phyloP scores from a whole-genome alignment of 176 grass and related monocot species.

The Triticum dicoccoides region DNA sequence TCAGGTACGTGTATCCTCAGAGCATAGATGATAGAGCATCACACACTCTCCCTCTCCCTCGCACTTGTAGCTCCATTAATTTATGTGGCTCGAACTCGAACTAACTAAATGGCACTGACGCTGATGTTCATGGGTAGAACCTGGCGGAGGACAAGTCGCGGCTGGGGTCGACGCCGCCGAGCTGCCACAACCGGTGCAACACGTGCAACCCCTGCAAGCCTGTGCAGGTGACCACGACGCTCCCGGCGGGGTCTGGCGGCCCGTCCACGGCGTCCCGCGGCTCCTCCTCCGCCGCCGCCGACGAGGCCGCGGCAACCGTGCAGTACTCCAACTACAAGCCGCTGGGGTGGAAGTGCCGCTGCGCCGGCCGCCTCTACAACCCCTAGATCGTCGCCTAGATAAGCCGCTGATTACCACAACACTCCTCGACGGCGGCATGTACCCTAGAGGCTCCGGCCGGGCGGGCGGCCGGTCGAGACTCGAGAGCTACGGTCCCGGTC shows the following conservation, averaged over 20 bases:
- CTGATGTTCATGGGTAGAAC: conserved; percentile 8
- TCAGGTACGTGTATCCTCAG: conserved; percentile 30
- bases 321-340: conserved; percentile 97
- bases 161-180: conserved; percentile 89
- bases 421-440: background rate
- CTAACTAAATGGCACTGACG: too few species aligned
- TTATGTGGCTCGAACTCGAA: background rate
- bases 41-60: too few species aligned
- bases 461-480: too few species aligned
- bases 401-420: background rate
- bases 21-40: too few species aligned
- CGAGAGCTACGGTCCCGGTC: background rate
- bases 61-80: background rate
- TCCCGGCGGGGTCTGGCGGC: conserved; percentile 6
- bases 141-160: conserved; percentile 75
- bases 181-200: conserved; percentile 86
- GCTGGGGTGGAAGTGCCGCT: conserved; percentile 91
- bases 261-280: background rate
- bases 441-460: background rate
- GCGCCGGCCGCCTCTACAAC: conserved; percentile 67
- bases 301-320: conserved; percentile 21
- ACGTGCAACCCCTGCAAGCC: conserved; percentile 85
- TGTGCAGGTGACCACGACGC: conserved; percentile 67
- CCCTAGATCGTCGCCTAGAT: conserved; percentile 33
- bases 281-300: background rate